phyloP scores from a whole-genome alignment of 2,329 filamentous ascomycete genomes.

The Neonectria coccinea region DNA sequence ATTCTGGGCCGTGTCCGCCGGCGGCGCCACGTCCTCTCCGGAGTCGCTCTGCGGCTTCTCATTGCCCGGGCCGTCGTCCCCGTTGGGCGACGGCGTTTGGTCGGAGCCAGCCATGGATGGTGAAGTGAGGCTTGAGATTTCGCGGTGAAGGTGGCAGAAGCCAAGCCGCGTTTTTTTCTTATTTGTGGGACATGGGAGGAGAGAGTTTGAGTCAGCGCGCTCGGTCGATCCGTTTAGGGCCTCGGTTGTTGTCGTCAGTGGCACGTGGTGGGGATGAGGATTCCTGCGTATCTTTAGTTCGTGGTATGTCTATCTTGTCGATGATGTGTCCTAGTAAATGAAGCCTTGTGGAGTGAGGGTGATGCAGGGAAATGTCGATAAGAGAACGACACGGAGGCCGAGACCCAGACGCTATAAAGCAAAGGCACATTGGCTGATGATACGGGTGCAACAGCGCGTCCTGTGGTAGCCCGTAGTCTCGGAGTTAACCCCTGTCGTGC shows the following conservation, averaged over 20 bases:
- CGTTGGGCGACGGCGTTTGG: neutral
- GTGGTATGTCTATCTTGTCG: neutral
- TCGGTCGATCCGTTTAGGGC: neutral
- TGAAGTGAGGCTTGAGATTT: neutral
- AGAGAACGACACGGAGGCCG: neutral
- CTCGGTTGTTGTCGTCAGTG: neutral
- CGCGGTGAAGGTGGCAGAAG: neutral
- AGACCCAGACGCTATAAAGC: no score
- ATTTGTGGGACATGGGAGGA: neutral
- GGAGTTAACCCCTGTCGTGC: neutral
- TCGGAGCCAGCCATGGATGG: slow-evolving; percentile 7
- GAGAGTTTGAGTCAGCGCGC: neutral
- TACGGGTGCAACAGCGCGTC: neutral
- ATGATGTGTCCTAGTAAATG: neutral
- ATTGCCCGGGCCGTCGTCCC: neutral
- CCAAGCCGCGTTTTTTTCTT: neutral
- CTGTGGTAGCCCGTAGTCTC: neutral
- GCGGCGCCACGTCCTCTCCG: neutral
- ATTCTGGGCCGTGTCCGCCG: neutral
- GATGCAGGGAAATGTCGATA: neutral
- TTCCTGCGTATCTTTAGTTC: neutral
- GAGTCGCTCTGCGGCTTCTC: slow-evolving; percentile 1
- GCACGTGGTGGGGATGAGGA: no score
- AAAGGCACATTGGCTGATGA: no score
- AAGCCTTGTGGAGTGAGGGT: neutral